Conservation (phyloP, 441 rosid genomes). For the Dalechampia spathulata region DNA sequence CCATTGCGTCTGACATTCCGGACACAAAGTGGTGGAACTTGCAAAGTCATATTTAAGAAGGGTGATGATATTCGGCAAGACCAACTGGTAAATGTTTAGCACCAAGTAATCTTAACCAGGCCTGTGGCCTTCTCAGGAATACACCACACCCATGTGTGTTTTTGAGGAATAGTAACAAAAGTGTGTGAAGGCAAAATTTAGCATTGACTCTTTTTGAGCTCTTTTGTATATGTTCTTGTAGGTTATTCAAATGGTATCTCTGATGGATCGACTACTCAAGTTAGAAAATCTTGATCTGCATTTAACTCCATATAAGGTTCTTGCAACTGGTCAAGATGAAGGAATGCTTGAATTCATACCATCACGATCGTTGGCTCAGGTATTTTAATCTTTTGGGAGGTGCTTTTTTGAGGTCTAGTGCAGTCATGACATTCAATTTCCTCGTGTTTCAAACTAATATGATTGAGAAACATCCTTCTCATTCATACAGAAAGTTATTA, state of each 20-base stretch:
- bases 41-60: conserved; percentile 88
- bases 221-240: conserved; percentile 27
- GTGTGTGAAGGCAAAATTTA: not conserved
- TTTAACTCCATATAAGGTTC: conserved; percentile 91
- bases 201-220: conserved; percentile 10
- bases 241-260: conserved; percentile 99
- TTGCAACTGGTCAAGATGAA: conserved; percentile 97
- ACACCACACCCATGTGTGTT: no score
- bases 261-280: conserved; percentile 96
- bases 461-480: conserved; percentile 3
- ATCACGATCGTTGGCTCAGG: conserved; percentile 92
- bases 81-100: conserved; percentile 61
- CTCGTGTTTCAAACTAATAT: not conserved
- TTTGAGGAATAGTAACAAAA: no score
- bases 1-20: conserved; percentile 89
- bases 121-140: no score
- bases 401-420: conserved; percentile 9
- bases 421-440: not conserved
- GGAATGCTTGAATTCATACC: conserved; percentile 99
- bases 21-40: conserved; percentile 66
- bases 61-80: conserved; percentile 99
- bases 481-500: not conserved
- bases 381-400: conserved; percentile 20
- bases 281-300: conserved; percentile 91
- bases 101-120: conserved; percentile 6